A percentile compares a stretch with the other conserved stretches of the same genome.
Conservation (phyloP, 176 grass and related monocot genomes). For the Coix lacrymajobi region DNA sequence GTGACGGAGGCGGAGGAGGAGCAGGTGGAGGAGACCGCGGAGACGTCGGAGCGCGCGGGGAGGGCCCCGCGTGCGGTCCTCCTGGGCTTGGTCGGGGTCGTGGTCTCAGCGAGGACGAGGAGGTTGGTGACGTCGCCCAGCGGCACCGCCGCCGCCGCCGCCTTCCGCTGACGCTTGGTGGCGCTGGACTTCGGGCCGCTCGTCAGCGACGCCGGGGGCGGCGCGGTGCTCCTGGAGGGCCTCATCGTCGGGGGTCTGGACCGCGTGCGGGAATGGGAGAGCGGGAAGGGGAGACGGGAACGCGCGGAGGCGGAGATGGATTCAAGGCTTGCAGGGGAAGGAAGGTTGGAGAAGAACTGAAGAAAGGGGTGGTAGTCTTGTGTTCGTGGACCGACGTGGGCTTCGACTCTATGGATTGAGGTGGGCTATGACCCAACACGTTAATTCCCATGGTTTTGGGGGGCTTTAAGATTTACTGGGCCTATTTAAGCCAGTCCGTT, state of each 20-base stretch:
- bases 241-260: not conserved
- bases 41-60: not conserved
- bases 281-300: not conserved
- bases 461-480: not conserved
- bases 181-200: not conserved
- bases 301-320: not conserved
- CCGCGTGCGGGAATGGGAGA: not conserved
- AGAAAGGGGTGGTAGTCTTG: no score
- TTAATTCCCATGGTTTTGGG: no score
- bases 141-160: not conserved
- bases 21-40: not conserved
- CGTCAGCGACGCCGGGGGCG: not conserved
- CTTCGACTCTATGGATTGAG: not conserved
- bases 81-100: not conserved
- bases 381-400: not conserved
- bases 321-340: not conserved
- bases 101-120: not conserved
- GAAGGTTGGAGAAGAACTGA: not conserved
- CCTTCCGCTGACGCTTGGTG: conserved; percentile 23
- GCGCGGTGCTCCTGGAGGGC: not conserved
- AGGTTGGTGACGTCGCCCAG: conserved; percentile 56
- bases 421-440: not conserved
- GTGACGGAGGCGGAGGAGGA: conserved; percentile 13
- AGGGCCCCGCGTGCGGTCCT: not conserved
- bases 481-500: not conserved